phyloP scores from a whole-genome alignment of 2,329 filamentous ascomycete genomes.

The Trichophyton simii region DNA sequence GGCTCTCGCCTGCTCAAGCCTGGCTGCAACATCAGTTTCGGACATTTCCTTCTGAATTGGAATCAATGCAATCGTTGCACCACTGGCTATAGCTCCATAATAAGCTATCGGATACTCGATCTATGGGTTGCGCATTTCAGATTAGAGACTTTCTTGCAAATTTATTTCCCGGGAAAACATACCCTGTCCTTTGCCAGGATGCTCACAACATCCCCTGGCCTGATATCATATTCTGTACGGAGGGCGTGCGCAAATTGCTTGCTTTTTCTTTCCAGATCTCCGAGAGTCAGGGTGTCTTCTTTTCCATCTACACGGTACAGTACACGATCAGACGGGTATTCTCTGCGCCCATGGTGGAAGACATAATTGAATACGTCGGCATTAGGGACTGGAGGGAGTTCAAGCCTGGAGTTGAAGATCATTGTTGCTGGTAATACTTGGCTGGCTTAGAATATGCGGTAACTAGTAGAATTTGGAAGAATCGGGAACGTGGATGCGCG shows the following conservation, averaged over 20 bases:
- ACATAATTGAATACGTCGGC: conserved; percentile 14
- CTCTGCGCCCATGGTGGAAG: conserved; percentile 10
- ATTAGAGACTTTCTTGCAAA: background rate
- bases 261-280: conserved; percentile 13
- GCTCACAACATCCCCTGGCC: conserved; percentile 11
- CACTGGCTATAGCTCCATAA: conserved; percentile 17
- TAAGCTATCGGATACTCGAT: conserved; percentile 19
- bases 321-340: conserved; percentile 11
- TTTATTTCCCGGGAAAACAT: background rate
- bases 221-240: conserved; percentile 9
- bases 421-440: background rate
- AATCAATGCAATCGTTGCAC: conserved; percentile 16
- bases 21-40: conserved; percentile 15
- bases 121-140: conserved; percentile 5
- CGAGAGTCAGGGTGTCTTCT: conserved; percentile 11
- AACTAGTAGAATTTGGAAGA: background rate
- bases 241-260: conserved; percentile 12
- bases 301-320: conserved; percentile 12
- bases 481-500: background rate
- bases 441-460: background rate
- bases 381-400: background rate
- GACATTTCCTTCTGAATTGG: conserved; percentile 16
- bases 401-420: background rate
- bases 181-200: conserved; percentile 13
- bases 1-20: conserved; percentile 15